Evolutionary conservation across 148 eudicot species (phyloP).

Genomic region (Chenopodium suecicum): DNA sequence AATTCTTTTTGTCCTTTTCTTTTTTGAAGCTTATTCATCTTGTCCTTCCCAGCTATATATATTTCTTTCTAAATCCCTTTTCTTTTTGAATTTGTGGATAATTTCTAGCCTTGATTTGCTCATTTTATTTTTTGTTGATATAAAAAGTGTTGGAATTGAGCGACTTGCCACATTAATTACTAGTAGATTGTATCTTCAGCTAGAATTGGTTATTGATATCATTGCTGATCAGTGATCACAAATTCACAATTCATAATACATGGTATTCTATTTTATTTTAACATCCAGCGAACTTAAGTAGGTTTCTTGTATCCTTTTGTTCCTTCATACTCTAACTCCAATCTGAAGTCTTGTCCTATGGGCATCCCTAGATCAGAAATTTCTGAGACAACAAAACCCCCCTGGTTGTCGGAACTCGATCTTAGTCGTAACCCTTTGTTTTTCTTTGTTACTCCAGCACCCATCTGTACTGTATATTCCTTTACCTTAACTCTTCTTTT

Average conservation of each 20-base stretch:
- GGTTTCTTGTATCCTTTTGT: neutral
- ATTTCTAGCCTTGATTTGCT: neutral
- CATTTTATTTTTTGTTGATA: neutral
- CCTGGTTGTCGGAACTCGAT: slow-evolving; percentile 20
- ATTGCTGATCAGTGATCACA: neutral
- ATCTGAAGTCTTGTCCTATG: slow-evolving; percentile 40
- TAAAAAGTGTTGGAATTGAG: neutral
- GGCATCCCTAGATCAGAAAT: slow-evolving; percentile 39
- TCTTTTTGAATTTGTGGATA: neutral
- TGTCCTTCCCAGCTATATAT: too few species aligned
- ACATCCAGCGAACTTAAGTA: neutral
- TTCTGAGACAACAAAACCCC: slow-evolving; percentile 42
- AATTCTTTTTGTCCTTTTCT: too few species aligned
- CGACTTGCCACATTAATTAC: neutral
- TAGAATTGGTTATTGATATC: neutral
- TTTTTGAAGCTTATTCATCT: too few species aligned
- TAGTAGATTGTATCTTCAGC: neutral
- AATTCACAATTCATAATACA: neutral
- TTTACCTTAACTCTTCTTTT: slow-evolving; percentile 19
- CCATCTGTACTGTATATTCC: slow-evolving; percentile 11
- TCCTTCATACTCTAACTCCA: slow-evolving; percentile 23
- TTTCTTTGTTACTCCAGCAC: slow-evolving; percentile 15
- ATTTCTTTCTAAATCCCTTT: neutral
- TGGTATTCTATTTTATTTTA: neutral
- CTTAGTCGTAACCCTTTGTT: slow-evolving; percentile 2